Evolutionary conservation across 1,284 basidiomycete species (phyloP).

Genomic region (Pyrrhoderma noxium): DNA sequence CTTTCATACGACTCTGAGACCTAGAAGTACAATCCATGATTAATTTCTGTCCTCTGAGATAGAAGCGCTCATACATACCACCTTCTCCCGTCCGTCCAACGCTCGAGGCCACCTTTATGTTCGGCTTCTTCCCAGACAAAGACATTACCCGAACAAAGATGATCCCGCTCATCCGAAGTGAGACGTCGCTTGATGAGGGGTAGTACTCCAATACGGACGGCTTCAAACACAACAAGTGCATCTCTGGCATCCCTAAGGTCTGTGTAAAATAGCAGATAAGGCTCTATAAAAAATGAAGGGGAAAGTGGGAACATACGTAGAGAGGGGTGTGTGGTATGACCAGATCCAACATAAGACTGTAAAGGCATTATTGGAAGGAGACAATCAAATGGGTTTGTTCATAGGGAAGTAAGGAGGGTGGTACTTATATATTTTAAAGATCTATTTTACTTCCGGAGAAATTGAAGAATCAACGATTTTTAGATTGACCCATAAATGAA

Average conservation of each 20-base stretch:
- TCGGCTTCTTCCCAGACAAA: conserved; percentile 82
- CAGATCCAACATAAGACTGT: background rate
- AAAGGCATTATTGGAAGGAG: conserved; percentile 1
- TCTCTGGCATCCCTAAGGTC: conserved; percentile 63
- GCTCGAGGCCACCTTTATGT: conserved; percentile 63
- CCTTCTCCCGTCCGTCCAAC: conserved; percentile 72
- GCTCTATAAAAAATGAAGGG: conserved; percentile 17
- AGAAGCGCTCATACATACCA: conserved; percentile 38
- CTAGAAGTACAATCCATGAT: conserved; percentile 30
- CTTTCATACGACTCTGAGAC: conserved; percentile 77
- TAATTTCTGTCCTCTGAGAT: background rate
- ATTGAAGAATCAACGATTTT: conserved; percentile 7
- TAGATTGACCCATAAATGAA: conserved; percentile 6
- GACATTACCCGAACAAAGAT: conserved; percentile 60
- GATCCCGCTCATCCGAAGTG: conserved; percentile 57
- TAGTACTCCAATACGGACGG: conserved; percentile 60
- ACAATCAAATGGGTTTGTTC: background rate
- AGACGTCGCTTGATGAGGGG: conserved; percentile 65
- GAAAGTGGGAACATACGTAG: conserved; percentile 39
- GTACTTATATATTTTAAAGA: conserved; percentile 4
- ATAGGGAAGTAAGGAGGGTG: background rate
- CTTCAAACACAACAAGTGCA: conserved; percentile 57
- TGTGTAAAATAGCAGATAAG: too few species aligned
- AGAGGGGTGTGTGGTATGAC: conserved; percentile 41
- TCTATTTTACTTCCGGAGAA: conserved; percentile 6